Conservation (phyloP, 441 rosid genomes). For the Metrosideros polymorpha region DNA sequence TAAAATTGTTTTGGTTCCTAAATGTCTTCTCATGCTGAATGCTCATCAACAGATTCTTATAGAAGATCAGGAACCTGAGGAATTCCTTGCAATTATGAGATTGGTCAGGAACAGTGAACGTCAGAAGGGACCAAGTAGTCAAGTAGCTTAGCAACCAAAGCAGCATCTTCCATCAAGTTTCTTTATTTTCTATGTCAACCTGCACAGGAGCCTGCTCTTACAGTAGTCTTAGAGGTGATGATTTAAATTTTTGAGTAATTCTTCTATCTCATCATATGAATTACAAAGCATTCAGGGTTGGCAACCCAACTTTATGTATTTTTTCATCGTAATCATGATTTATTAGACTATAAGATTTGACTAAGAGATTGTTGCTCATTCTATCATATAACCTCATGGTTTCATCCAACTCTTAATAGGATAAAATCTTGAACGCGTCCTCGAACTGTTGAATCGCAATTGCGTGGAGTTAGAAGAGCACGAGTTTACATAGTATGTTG, state of each 20-base stretch:
- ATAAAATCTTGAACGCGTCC: background rate
- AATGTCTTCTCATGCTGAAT: background rate
- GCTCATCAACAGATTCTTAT: conserved; percentile 46
- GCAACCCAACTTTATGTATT: background rate
- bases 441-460: background rate
- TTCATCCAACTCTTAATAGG: background rate
- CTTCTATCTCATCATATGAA: background rate
- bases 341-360: background rate
- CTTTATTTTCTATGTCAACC: conserved; percentile 1
- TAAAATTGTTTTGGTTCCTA: background rate
- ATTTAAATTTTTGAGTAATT: background rate
- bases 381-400: background rate
- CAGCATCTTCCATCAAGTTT: conserved; percentile 8
- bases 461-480: background rate
- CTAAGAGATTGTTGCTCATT: background rate
- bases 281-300: background rate
- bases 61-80: conserved; percentile 76
- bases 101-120: conserved; percentile 22
- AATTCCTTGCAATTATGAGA: conserved; percentile 51
- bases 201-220: conserved; percentile 3
- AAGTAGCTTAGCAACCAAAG: conserved; percentile 3
- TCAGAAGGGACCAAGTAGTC: conserved; percentile 11
- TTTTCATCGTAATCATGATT: background rate
- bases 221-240: conserved; percentile 21
- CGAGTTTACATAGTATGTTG: background rate